Conservation (phyloP, 306 rosid species). For the Vicia faba region DNA sequence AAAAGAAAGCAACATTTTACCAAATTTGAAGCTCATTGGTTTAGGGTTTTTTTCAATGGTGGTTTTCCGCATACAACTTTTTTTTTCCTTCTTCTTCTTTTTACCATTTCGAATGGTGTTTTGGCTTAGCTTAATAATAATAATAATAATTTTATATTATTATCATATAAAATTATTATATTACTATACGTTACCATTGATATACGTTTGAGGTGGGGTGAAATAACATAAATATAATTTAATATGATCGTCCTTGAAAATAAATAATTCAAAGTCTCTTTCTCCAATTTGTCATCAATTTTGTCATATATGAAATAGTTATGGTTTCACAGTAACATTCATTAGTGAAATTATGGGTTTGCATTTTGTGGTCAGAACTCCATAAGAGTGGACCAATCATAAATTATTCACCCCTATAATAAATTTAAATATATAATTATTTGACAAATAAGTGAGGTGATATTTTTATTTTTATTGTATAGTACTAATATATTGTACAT, state of each 20-base stretch:
- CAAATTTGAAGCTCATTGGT: slow-evolving; percentile 31
- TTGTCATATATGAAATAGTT: slow-evolving; percentile 39
- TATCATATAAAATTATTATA: neutral
- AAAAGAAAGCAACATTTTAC: slow-evolving; percentile 44
- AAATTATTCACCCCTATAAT: slow-evolving; percentile 26
- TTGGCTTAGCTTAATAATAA: slow-evolving; percentile 23
- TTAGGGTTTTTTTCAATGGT: slow-evolving; percentile 9
- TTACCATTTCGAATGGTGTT: slow-evolving; percentile 8
- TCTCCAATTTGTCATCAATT: slow-evolving; percentile 36
- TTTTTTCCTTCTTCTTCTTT: neutral
- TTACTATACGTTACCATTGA: neutral
- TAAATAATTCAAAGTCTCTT: slow-evolving; percentile 35
- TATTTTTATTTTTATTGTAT: neutral
- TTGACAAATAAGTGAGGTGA: slow-evolving; percentile 11
- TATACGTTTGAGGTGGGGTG: slow-evolving; percentile 25
- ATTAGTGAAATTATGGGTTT: slow-evolving; percentile 34
- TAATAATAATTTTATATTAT: neutral
- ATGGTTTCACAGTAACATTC: slow-evolving; percentile 31
- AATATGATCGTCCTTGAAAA: slow-evolving; percentile 35
- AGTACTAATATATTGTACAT: neutral
- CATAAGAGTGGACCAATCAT: slow-evolving; percentile 32
- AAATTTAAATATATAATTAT: slow-evolving; percentile 3
- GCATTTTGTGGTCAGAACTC: slow-evolving; percentile 37
- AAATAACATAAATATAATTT: slow-evolving; percentile 38
- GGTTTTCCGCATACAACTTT: slow-evolving; percentile 46